phyloP scores from a whole-genome alignment of 257 asterid genomes.

The Solanum bukasovii region DNA sequence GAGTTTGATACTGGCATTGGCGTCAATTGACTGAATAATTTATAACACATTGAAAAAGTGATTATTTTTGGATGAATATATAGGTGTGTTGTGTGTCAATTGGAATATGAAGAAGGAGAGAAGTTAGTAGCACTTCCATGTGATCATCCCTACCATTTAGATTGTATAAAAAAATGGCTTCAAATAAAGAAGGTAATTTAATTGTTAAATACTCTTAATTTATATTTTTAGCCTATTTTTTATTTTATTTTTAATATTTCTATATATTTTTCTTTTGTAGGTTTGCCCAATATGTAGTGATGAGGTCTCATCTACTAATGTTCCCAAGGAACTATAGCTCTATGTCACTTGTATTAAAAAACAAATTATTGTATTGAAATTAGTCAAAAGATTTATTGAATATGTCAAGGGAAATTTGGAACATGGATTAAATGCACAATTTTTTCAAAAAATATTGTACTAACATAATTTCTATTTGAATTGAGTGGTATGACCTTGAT shows the following conservation, averaged over 20 bases:
- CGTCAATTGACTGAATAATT: too few relatives aligned
- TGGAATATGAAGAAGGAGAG: conserved; percentile 54
- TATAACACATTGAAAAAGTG: neutral
- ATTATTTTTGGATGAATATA: neutral
- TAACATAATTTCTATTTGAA: neutral
- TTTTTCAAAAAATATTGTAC: neutral
- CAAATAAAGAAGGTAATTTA: conserved; percentile 47
- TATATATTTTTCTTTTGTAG: conserved; percentile 7
- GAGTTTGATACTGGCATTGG: too few relatives aligned
- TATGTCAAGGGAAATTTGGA: neutral
- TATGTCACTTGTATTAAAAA: neutral
- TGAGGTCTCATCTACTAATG: conserved; percentile 27
- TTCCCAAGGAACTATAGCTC: conserved; percentile 4
- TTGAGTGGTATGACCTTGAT: neutral
- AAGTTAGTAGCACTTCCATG: conserved; percentile 33
- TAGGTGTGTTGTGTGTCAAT: conserved; percentile 62
- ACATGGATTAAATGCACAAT: neutral
- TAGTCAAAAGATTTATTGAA: neutral
- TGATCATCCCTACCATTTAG: conserved; percentile 40
- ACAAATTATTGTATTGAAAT: neutral
- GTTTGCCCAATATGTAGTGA: conserved; percentile 51
- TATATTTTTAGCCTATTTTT: neutral
- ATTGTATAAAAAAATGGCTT: conserved; percentile 50
- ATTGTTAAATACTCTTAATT: neutral
- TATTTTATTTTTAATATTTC: neutral